Conservation (phyloP, 1,139 yeast species). For the Pichia sp. region DNA sequence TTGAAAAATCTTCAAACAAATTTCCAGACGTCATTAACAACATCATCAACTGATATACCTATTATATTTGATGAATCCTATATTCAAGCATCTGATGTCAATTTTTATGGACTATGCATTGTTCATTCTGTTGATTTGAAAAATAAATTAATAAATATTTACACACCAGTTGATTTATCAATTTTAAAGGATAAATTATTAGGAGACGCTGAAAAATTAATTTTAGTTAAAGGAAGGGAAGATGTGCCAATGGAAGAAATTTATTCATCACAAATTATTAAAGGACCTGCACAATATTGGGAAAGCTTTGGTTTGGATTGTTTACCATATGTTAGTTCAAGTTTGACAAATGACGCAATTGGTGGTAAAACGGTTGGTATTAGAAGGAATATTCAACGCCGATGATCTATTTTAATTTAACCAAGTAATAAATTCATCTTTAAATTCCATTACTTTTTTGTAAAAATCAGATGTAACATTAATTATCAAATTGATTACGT, state of each 20-base stretch:
- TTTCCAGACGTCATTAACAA: no score
- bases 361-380: constrained; percentile 60
- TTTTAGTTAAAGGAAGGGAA: constrained; percentile 61
- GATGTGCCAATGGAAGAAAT: constrained; percentile 44
- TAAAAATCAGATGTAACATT: no score
- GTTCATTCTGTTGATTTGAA: constrained; percentile 56
- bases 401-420: not conserved
- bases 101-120: constrained; percentile 41
- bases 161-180: constrained; percentile 41
- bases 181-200: constrained; percentile 11
- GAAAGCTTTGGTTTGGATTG: constrained; percentile 4
- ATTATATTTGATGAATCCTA: not conserved
- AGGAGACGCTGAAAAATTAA: constrained; percentile 28
- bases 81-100: not conserved
- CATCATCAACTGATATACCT: not conserved
- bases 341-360: constrained; percentile 32
- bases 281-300: constrained; percentile 7
- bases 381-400: constrained; percentile 40
- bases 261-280: constrained; percentile 22
- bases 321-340: constrained; percentile 13
- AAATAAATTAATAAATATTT: constrained; percentile 43
- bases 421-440: not conserved
- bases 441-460: not conserved
- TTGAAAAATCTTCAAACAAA: not conserved
- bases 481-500: no score